phyloP scores from a whole-genome alignment of 768 basidiomycete genomes.

The Naganishia vaughanmartiniae region DNA sequence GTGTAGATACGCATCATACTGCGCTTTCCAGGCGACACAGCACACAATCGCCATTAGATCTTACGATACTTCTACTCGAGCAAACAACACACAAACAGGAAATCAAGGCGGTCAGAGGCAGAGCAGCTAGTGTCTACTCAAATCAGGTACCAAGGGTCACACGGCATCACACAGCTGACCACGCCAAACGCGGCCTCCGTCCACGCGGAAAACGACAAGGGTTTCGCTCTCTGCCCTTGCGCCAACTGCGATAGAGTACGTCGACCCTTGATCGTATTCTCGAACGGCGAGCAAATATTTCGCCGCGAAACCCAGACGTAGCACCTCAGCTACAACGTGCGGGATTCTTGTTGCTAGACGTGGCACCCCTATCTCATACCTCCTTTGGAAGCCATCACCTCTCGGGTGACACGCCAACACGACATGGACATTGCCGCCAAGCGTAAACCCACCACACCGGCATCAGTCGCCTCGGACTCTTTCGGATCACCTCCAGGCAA shows the following conservation, averaged over 20 bases:
- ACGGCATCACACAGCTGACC: neutral
- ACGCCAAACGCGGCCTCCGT: neutral
- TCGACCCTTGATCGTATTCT: neutral
- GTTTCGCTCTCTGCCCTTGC: neutral
- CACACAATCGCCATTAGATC: neutral
- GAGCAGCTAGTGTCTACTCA: neutral
- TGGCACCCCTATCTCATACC: slow-evolving; percentile 3
- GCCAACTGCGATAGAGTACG: neutral
- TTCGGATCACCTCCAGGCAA: slow-evolving; percentile 22
- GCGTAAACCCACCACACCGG: slow-evolving; percentile 18
- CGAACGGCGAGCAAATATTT: neutral
- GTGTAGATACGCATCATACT: neutral
- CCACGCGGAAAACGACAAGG: neutral
- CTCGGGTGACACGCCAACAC: neutral
- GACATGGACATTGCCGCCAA: slow-evolving; percentile 17
- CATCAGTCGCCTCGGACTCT: slow-evolving; percentile 1
- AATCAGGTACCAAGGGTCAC: neutral
- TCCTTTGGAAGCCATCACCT: neutral
- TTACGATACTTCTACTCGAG: neutral
- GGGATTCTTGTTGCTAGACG: neutral
- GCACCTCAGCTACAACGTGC: neutral
- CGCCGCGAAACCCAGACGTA: neutral
- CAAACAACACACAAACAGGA: neutral
- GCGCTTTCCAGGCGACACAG: neutral
- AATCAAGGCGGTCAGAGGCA: neutral